Conservation (phyloP, 2,329 filamentous ascomycete genomes). For the Aspergillus vadensis region DNA sequence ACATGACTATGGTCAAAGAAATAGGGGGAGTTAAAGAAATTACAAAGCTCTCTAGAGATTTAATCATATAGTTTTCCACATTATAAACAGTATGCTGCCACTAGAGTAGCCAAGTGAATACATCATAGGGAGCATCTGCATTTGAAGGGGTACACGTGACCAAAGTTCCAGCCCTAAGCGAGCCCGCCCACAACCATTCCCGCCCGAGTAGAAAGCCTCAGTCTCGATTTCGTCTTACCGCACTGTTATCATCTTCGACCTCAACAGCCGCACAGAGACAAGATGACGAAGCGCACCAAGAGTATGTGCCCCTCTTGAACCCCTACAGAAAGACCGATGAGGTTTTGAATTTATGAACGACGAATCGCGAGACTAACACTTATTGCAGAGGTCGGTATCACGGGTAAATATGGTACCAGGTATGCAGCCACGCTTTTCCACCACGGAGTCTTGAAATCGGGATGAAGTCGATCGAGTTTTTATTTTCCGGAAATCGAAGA, state of each 20-base stretch:
- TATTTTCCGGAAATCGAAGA: constrained; percentile 15
- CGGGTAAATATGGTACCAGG: constrained; percentile 98
- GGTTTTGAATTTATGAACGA: neutral
- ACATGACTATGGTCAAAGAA: too few species aligned
- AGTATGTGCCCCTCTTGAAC: constrained; percentile 48
- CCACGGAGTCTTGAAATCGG: constrained; percentile 20
- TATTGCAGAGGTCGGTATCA: constrained; percentile 81
- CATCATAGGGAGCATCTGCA: neutral
- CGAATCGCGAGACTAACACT: constrained; percentile 29
- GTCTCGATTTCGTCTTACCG: constrained; percentile 36
- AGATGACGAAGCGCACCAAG: constrained; percentile 95
- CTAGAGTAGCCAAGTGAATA: too few species aligned
- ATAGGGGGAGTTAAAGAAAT: too few species aligned
- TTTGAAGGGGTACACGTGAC: constrained; percentile 30
- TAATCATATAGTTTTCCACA: too few species aligned
- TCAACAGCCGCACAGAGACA: constrained; percentile 52
- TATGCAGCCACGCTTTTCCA: constrained; percentile 55
- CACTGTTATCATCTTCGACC: constrained; percentile 41
- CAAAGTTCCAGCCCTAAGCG: constrained; percentile 42
- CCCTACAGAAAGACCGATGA: neutral
- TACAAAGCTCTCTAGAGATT: too few species aligned
- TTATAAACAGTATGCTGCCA: neutral
- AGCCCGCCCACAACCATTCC: constrained; percentile 41
- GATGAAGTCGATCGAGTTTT: constrained; percentile 17
- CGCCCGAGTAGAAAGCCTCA: constrained; percentile 36